Evolutionary conservation across 345 rosid genomes (phyloP), one percentile per base, ranked within the genome.

Genomic region (Populus euphratica): DNA sequence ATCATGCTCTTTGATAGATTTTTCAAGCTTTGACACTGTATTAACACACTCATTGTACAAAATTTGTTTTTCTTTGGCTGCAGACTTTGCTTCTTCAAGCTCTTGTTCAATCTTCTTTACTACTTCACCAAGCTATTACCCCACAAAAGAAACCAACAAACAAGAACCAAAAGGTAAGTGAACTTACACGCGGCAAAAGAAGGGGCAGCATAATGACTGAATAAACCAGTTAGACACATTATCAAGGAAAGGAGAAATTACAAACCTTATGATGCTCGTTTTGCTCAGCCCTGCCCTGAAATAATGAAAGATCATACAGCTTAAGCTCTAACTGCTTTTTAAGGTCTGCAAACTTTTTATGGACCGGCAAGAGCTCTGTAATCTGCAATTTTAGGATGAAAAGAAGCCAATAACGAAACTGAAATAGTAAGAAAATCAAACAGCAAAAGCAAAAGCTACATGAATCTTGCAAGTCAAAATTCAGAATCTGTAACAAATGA

Each of bases 181-280:
- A 49, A 79, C 38, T 73, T 44, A 29, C 43, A 10, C 38, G 23
- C 25, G 17, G 49, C 39, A 72, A 21, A 41, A 82, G 75, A 65
- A 61, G n/a, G 31, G 54, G 70, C 75, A 72, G 68, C 65, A 68
- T 35, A 33, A 29, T 20, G 17, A 74, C 41, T n/a, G 33, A 16
- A 44, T 62, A 73, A 74, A 78, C 35, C 39, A 71, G 70, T 70
- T 56, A 36, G 73, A 69, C 66, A 8, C 67, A 27, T 66, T 25
- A 72, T 35, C 56, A 72, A 29, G 74, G 73, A 69, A 44, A 69
- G 50, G 66, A 23, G 23, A 76, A 44, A 9, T 18, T 4, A 29
- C 47, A 72, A 82, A 96, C 99, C 99, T 93, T 93, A 76, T 93
- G 98, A 84, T 92, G 97, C 86, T 92, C 98, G 86, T 96, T 96